Evolutionary conservation across 2,329 filamentous ascomycete species (phyloP), one percentile per base, ranked within the genome.

Genomic region (Chaetomiaceae sp.): DNA sequence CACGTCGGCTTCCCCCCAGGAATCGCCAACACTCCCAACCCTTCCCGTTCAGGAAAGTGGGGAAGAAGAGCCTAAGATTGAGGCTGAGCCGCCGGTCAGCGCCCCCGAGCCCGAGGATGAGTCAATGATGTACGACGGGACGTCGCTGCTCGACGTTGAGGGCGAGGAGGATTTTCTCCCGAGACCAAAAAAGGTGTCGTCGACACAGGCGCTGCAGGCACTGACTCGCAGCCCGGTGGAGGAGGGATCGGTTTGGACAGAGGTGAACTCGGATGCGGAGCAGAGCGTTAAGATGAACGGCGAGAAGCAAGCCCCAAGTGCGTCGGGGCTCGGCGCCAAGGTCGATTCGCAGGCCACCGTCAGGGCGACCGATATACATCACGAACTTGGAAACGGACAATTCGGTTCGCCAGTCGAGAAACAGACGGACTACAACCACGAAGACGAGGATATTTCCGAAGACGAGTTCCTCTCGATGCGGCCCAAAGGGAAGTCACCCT

Each of bases 1-100:
- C 17, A 82, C 80, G 40, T 69, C 74, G 21, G 69, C 74, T 25
- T 82, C 79, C 19, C 81, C 80, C 41, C 71, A 73, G 54, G 55
- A 12, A 33, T 5, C 25, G 25, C 5, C 25, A 5, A 27, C 52
- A 49, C 39, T 46, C 35, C 33, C 41, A 48, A 48, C 44, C 41
- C 31, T 49, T 39, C 45, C 27, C 16, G 43, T 38, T 41, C 20
- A 17, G 40, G 47, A 33, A 17, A 46, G 27, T 52, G 53, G 40
- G 51, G 50, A 48, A 31, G 50, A 48, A 31, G 47, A 55, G 51
- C 30, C 55, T 62, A 60, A 54, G 57, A 62, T 46, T 61, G 35
- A 55, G 45, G 50, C 63, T 45, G 55, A 58, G 14, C 34, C 57
- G 47, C 52, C 57, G 41, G 41, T 48, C 40, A 38, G 40, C 10